These are phyloP conservation scores for Talaromyces ruber DNA, from an alignment of 495 filamentous ascomycete species.

Conservation along the genomic window DNA sequence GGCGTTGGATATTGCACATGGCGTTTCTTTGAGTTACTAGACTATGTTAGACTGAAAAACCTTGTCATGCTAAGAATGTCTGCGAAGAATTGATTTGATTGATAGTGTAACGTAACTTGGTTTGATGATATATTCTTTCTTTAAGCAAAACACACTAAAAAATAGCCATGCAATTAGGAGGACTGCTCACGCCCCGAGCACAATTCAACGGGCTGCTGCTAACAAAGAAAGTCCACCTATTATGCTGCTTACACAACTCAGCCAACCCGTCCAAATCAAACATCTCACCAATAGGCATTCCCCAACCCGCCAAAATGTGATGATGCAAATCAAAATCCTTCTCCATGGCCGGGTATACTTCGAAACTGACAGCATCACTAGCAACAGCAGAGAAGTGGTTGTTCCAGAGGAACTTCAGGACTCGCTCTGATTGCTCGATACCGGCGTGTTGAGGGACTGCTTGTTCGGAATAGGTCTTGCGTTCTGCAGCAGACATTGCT, in stretches of 20 bases:
- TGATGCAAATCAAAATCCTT: slow-evolving; percentile 51
- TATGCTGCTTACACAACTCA: slow-evolving; percentile 39
- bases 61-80: too few species aligned
- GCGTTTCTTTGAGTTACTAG: neutral
- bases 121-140: neutral
- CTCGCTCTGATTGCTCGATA: slow-evolving; percentile 53
- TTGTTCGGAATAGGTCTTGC: slow-evolving; percentile 25
- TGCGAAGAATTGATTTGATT: too few species aligned
- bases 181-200: slow-evolving; percentile 31
- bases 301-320: slow-evolving; percentile 60
- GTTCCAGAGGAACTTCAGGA: slow-evolving; percentile 61
- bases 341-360: slow-evolving; percentile 46
- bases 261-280: slow-evolving; percentile 52
- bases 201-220: slow-evolving; percentile 57
- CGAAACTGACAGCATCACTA: slow-evolving; percentile 58
- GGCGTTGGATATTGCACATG: neutral
- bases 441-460: slow-evolving; percentile 47
- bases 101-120: too few species aligned
- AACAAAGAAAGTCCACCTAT: slow-evolving; percentile 64
- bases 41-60: neutral
- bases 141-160: slow-evolving; percentile 16
- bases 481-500: slow-evolving; percentile 29
- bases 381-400: slow-evolving; percentile 61
- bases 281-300: slow-evolving; percentile 58
- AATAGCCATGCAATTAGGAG: slow-evolving; percentile 40